Base-by-base conservation (phyloP, 2,329 filamentous ascomycete species). In the Ascochyta clinopodiicola region DNA sequence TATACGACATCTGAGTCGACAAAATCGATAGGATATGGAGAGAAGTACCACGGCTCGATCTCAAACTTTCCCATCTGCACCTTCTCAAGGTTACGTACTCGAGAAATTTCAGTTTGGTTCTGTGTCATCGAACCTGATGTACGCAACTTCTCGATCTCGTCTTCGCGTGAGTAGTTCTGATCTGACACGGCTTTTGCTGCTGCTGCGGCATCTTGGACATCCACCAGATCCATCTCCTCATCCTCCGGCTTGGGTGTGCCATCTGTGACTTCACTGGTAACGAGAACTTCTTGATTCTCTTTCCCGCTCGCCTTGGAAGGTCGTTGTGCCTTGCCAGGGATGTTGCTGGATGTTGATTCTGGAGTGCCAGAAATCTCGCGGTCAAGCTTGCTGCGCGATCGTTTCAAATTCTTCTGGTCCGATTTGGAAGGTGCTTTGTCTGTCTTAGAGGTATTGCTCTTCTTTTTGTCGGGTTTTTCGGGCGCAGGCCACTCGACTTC, bases 11-110 rank as follows among this genome's bases (percentile, higher is more conserved):
- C 95, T 64, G 89, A 90, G 65, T 95, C 90, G 21, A 89, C 88
- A 73, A 96, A 98, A 2, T 88, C 82, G 70, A 96, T 90, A 0
- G 95, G 95, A 69, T 99, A 99, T 0, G 95, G 95, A 5, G 92
- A 96, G 79, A 99, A 99, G 76, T 99, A 99, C 95, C 95, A 99
- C 0, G 95, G 95, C 73, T 96, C 96, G 38, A 99, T 86, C 68
- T 97, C 92, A 72, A 88, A 89, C 66, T 88, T 87, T 39, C 95
- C 96, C 82, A 99, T 98, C 73, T 98, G 94, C 3, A 99, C 88
- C 64, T 90, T 93, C 50, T 91, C 91, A 63, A 99, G 87, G 72
- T 99, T 99, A 69, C 95, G 89, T 51, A 99, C 96, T 48, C 96
- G 89, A 22, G 94, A 94, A 58, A 99, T 92, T 72, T 99, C 96